Percentiles rank a stretch among this genome's conserved stretches.
phyloP scores from a whole-genome alignment of 176 grass and related monocot genomes.

The Chrysopogon serrulatus region DNA sequence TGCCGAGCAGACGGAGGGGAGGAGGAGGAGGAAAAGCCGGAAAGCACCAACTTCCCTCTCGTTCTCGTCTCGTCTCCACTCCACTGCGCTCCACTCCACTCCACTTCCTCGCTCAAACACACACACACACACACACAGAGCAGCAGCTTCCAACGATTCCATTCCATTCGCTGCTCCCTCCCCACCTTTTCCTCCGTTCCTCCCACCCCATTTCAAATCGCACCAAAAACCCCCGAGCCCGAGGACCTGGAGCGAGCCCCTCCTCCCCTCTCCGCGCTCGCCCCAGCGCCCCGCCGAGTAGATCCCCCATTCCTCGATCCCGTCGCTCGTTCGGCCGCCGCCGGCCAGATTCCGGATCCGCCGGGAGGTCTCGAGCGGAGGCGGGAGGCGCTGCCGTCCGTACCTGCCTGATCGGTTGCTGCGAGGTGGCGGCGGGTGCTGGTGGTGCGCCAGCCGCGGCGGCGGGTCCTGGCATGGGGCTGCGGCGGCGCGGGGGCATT shows the following conservation, averaged over 20 bases:
- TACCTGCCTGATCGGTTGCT: background rate
- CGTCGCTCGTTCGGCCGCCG: constrained; percentile 3
- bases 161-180: constrained; percentile 10
- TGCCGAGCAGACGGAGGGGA: background rate
- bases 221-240: constrained; percentile 18
- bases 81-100: background rate
- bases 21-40: background rate
- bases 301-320: constrained; percentile 30
- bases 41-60: constrained; percentile 4
- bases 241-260: background rate
- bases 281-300: background rate
- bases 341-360: constrained; percentile 26
- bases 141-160: constrained; percentile 31
- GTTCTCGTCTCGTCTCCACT: background rate
- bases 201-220: constrained; percentile 59
- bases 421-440: background rate
- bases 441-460: background rate
- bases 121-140: background rate
- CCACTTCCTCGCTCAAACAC: background rate
- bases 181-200: constrained; percentile 8
- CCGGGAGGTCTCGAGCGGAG: background rate
- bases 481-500: constrained; percentile 36
- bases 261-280: background rate
- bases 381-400: background rate
- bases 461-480: background rate